Evolutionary conservation across 768 basidiomycete species (phyloP), one percentile per base, ranked within the genome.

Genomic region (Lentinula sp.): DNA sequence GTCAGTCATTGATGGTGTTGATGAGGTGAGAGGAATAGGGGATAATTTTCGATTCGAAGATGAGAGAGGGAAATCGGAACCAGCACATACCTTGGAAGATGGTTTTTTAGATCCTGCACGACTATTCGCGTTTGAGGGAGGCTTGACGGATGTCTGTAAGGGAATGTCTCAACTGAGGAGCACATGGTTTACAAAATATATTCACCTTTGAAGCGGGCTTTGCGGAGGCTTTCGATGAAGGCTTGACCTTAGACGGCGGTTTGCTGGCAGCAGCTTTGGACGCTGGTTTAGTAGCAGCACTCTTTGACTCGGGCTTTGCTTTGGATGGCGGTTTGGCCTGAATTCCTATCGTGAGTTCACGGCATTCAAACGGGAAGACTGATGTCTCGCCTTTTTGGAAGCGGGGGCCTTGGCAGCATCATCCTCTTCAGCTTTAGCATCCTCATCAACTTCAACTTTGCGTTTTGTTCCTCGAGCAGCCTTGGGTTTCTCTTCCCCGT

Each of bases 401-500:
- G 87, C 76, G 39, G 87, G 87, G 56, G 75, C 75, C 15, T 68
- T 73, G 31, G 73, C 77, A 1, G 49, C 49, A 50, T 4, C 49
- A 40, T 73, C 28, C 28, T 28, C 78, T 5, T 71, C 73, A 60
- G 66, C 69, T 6, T 67, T 67, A 42, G 65, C 70, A 34, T 57
- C 65, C 11, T 68, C 72, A 31, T 64, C 66, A n/a, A 71, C 75
- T 68, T 64, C 66, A n/a, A 71, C 75, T 68, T 80, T 81, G 66
- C 79, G 75, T 65, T 83, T 81, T 59, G 68, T 73, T 5, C 77
- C 74, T 28, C 75, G 72, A 28, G 74, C 35, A 49, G 74, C 68
- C 67, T 79, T 80, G 56, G 86, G 82, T 70, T 90, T 88, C 65
- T 81, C 84, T 51, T 81, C 81, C 64, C 75, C 76, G 55, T 82